Evolutionary conservation across 2,329 filamentous ascomycete species (phyloP).

Genomic region (Penicillium sp.): DNA sequence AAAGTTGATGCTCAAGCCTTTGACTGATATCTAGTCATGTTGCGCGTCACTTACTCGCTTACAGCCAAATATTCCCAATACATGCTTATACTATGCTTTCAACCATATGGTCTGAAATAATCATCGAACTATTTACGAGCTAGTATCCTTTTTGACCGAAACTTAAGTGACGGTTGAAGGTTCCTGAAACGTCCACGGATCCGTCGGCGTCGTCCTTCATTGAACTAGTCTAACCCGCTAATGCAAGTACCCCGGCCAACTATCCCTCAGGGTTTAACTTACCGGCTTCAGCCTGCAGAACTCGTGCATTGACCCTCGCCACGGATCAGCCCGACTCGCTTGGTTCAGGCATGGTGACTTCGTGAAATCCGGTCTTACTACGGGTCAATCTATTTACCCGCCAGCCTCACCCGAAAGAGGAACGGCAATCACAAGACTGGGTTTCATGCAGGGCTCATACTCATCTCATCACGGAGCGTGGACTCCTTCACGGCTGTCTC

Average conservation of each 20-base stretch:
- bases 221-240: conserved; percentile 1
- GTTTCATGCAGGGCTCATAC: background rate
- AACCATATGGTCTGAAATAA: background rate
- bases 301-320: conserved; percentile 2
- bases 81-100: background rate
- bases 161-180: background rate
- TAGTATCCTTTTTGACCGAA: background rate
- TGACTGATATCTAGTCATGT: background rate
- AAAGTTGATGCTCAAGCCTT: background rate
- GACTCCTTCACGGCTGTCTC: background rate
- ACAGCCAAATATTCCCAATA: background rate
- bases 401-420: background rate
- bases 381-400: conserved; percentile 5
- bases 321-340: conserved; percentile 8
- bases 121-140: no score
- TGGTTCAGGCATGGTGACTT: background rate
- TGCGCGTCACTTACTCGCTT: background rate
- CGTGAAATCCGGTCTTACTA: background rate
- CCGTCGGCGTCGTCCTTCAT: background rate
- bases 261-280: conserved; percentile 2
- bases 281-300: conserved; percentile 13
- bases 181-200: background rate
- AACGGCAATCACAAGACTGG: background rate
- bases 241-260: conserved; percentile 2
- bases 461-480: conserved; percentile 6